Evolutionary conservation across 108 stramenopile species (phyloP).

Genomic region (Cylindrotheca closterium): DNA sequence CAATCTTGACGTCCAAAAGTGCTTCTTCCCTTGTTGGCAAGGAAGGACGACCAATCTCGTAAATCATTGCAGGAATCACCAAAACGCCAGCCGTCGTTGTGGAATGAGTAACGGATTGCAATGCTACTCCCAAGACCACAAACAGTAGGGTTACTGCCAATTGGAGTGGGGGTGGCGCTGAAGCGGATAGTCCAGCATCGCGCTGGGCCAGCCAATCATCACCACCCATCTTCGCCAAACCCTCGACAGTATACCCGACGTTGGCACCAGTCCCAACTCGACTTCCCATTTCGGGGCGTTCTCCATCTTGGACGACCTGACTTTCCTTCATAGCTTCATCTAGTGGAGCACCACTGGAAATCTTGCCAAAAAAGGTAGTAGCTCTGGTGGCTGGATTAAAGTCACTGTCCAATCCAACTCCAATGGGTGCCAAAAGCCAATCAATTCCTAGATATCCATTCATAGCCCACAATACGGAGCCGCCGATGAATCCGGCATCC

Average conservation of each 20-base stretch:
- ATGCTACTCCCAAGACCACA: not conserved
- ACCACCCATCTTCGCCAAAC: not conserved
- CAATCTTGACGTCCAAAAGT: not conserved
- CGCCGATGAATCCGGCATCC: too few species aligned
- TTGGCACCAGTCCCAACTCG: not conserved
- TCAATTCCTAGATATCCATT: too few species aligned
- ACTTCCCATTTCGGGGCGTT: not conserved
- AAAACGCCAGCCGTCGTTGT: not conserved
- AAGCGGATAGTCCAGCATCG: not conserved
- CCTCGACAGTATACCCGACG: not conserved
- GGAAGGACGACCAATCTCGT: slow-evolving; percentile 1
- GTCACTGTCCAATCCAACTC: not conserved
- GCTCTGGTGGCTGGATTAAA: not conserved
- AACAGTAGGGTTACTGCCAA: not conserved
- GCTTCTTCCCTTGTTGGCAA: not conserved
- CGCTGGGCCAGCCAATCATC: not conserved
- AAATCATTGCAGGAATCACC: not conserved
- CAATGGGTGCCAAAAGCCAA: too few species aligned
- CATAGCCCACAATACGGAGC: too few species aligned
- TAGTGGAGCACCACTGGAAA: not conserved
- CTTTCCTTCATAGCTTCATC: not conserved
- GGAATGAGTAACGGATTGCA: not conserved
- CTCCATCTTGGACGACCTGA: not conserved
- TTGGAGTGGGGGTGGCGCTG: not conserved
- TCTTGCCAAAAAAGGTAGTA: not conserved